Evolutionary conservation across 2,329 filamentous ascomycete genomes (phyloP), one percentile per base, ranked within the genome.

Genomic region (Canariomyces notabilis): DNA sequence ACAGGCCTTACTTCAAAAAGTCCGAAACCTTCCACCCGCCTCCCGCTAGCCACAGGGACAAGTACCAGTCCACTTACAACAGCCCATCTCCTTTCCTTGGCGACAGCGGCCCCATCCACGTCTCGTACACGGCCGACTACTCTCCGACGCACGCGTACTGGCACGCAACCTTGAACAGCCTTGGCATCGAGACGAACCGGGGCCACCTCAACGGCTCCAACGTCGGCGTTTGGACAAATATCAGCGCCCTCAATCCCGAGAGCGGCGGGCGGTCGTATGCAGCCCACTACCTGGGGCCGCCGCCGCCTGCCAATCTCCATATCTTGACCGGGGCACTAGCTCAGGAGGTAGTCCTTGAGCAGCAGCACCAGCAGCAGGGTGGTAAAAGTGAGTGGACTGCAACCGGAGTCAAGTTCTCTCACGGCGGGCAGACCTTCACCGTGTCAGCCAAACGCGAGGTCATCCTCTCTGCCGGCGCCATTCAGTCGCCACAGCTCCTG

Each of bases 401-500:
- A 12, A 64, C 62, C 7, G 70, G 72, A 6, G 73, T 72, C 12
- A 65, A 62, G 11, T 72, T 77, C 53, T 62, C 54, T 7, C 58
- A 64, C 21, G 58, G 61, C 5, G 69, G 68, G 2, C 50, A 62
- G 6, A 57, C 62, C 4, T 59, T 66, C 40, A 56, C 57, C 4
- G 60, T 68, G 3, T 67, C 52, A 8, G 65, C 57, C 52, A 33
- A 42, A 11, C 29, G 61, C 42, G 80, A 84, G 54, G 70, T 83
- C 9, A 71, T 85, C 31, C 60, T 85, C 2, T 74, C 74, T 4
- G 79, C 78, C 1, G 82, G 82, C 0, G 74, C 70, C 21, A 65
- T 77, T 33, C 72, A 74, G 57, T 80, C 75, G 8, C 81, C 73
- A 5, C 78, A 75, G 61, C 65, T 80, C 14, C 70, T 77, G n/a